Percentiles rank a stretch among this genome's conserved stretches.
Conservation (phyloP, 345 rosid species). For the Salix arbutifolia region DNA sequence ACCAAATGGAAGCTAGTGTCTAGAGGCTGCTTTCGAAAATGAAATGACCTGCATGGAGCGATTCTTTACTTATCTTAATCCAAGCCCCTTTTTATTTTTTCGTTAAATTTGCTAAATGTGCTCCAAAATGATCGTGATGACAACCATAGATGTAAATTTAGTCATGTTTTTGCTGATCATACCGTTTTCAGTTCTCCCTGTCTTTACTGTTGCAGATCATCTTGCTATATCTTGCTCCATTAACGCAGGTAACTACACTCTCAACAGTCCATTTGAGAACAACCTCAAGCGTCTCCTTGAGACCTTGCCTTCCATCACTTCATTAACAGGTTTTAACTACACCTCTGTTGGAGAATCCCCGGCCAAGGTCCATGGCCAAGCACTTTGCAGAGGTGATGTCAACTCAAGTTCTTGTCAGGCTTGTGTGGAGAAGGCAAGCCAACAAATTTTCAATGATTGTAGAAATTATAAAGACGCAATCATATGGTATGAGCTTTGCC, state of each 20-base stretch:
- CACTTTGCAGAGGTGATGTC: constrained; percentile 33
- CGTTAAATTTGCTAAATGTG: background rate
- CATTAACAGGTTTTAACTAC: constrained; percentile 24
- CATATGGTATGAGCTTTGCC: constrained; percentile 38
- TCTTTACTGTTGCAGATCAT: background rate
- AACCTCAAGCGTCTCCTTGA: constrained; percentile 21
- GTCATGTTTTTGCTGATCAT: constrained; percentile 1
- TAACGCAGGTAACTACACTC: background rate
- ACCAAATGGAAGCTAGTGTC: background rate
- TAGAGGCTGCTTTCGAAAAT: background rate
- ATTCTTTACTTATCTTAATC: background rate
- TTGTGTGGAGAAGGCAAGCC: constrained; percentile 28
- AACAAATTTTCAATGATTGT: constrained; percentile 13
- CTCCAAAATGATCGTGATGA: background rate
- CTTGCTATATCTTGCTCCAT: background rate
- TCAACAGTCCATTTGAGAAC: constrained; percentile 11
- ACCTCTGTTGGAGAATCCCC: constrained; percentile 11
- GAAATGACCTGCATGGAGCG: background rate
- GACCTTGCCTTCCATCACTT: constrained; percentile 8
- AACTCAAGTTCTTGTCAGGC: constrained; percentile 13
- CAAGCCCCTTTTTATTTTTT: background rate
- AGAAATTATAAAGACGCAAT: constrained; percentile 8
- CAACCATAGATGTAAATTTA: background rate
- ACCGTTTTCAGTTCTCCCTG: background rate
- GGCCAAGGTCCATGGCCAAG: constrained; percentile 25